A percentile compares a stretch with the other conserved stretches of the same genome.
Conservation (phyloP, 2,329 filamentous ascomycete species). For the Scytalidium sp. region DNA sequence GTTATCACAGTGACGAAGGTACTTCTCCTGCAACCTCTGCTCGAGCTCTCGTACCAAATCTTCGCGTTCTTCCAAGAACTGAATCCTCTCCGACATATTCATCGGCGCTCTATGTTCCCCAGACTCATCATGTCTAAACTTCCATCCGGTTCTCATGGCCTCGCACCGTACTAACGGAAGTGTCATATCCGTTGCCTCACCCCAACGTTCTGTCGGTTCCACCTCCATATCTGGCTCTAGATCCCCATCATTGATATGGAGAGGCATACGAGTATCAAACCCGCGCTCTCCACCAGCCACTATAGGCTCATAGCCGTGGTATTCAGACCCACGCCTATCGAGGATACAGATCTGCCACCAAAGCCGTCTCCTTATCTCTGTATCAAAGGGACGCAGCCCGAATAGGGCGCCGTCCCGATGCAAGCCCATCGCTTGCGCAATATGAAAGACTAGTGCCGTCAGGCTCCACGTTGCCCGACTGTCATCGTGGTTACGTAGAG, state of each 20-base stretch:
- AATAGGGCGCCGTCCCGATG: constrained; percentile 37
- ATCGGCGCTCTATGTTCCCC: no score
- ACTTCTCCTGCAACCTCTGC: no score
- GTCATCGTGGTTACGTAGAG: not conserved
- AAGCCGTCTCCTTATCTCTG: constrained; percentile 57
- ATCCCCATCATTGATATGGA: constrained; percentile 21
- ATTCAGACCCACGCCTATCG: constrained; percentile 50
- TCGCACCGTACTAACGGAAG: not conserved
- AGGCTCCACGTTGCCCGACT: constrained; percentile 1
- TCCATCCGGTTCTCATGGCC: no score
- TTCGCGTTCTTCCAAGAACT: not conserved
- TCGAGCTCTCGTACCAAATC: no score
- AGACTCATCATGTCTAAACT: no score
- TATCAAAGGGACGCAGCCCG: constrained; percentile 41
- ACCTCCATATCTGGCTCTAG: not conserved
- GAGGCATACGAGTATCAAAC: constrained; percentile 26
- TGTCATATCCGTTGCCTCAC: constrained; percentile 2
- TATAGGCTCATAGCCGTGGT: constrained; percentile 43
- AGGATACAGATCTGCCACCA: constrained; percentile 59
- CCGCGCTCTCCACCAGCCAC: not conserved
- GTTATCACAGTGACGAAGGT: no score
- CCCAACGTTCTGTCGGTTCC: not conserved
- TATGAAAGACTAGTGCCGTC: constrained; percentile 5
- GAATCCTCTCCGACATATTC: not conserved
- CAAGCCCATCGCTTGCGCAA: constrained; percentile 38